Evolutionary conservation across 257 asterid genomes (phyloP), one percentile per base, ranked within the genome.

Genomic region (Petunia axillaris): DNA sequence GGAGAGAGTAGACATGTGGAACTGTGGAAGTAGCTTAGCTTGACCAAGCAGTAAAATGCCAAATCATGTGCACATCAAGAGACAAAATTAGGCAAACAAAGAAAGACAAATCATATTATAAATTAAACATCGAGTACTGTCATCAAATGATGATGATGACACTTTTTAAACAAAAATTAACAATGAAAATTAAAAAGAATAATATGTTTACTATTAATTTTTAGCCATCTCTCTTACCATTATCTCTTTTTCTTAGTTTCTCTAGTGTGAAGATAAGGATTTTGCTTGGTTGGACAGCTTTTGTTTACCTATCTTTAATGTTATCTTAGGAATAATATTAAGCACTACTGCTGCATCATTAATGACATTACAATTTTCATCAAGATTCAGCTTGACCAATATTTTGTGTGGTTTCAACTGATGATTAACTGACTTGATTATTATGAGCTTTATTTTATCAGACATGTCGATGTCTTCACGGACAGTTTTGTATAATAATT

Each of bases 211-310:
- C 39, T 38, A 59, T n/a, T 35, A 64, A 64, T 65, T 65, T 65
- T 64, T 83, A 8, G 38, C 77, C 80, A 78, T 50, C 75, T 82
- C 41, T 78, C 35, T 41, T 10, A 46, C 52, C 79, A 66, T 64
- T 40, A 39, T 75, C 73, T 44, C 59, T 5, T 70, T 46, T 46
- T 70, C 54, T 48, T 25, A 37, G 68, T 76, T 84, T 84, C 86
- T 84, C 83, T 4, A 8, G 13, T 53, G 80, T 48, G 76, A 84
- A 67, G 86, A 70, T 52, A 84, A 84, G 82, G 76, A 81, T 63
- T 67, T 83, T 80, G 48, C 7, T 5, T 65, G 44, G 76, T 62
- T 78, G 63, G 57, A 35, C 57, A 76, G 79, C 79, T 80, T 76
- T 71, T 10, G 2, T 76, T 83, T 73, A 75, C 79, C 79, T 38